A percentile compares a stretch with the other conserved stretches of the same genome.
Conservation (phyloP, 495 filamentous ascomycete genomes). For the Penicillium lagena region DNA sequence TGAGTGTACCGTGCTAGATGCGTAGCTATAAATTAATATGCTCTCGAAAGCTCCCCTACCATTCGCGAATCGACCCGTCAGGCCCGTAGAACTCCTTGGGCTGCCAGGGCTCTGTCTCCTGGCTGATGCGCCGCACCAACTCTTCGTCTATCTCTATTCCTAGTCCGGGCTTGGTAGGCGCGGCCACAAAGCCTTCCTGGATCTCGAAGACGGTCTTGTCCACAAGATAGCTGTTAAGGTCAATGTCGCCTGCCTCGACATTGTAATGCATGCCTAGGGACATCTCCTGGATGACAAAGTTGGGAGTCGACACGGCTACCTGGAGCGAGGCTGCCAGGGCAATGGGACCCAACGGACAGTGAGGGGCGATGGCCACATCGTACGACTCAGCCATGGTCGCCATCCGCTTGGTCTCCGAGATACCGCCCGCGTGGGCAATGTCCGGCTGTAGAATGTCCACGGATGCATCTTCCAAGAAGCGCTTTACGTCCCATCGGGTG, state of each 20-base stretch:
- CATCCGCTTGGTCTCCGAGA: constrained; percentile 66
- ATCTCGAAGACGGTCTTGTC: constrained; percentile 61
- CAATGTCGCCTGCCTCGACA: constrained; percentile 51
- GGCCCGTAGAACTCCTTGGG: constrained; percentile 62
- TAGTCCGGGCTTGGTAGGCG: constrained; percentile 55
- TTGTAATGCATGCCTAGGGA: constrained; percentile 78
- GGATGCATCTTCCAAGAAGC: constrained; percentile 61
- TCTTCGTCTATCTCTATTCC: constrained; percentile 76
- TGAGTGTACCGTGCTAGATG: too few species aligned
- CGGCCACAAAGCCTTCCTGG: constrained; percentile 60
- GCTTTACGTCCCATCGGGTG: constrained; percentile 68
- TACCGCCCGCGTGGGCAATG: constrained; percentile 71
- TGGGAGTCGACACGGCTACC: constrained; percentile 57
- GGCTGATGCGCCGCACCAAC: constrained; percentile 47
- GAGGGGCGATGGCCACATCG: constrained; percentile 72
- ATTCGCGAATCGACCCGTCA: constrained; percentile 68
- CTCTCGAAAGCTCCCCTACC: constrained; percentile 34
- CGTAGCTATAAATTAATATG: too few species aligned
- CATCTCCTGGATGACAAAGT: constrained; percentile 83
- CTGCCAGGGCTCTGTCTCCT: constrained; percentile 50
- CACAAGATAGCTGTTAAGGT: constrained; percentile 62
- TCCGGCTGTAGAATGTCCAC: constrained; percentile 77
- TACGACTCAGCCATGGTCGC: constrained; percentile 71
- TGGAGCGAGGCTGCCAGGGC: constrained; percentile 70
- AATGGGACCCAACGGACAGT: constrained; percentile 74